Percentiles rank a stretch among this genome's conserved stretches.
These are phyloP conservation scores for Beauveria sp. DNA, from an alignment of 2,329 filamentous ascomycete species.

Conservation along the genomic window DNA sequence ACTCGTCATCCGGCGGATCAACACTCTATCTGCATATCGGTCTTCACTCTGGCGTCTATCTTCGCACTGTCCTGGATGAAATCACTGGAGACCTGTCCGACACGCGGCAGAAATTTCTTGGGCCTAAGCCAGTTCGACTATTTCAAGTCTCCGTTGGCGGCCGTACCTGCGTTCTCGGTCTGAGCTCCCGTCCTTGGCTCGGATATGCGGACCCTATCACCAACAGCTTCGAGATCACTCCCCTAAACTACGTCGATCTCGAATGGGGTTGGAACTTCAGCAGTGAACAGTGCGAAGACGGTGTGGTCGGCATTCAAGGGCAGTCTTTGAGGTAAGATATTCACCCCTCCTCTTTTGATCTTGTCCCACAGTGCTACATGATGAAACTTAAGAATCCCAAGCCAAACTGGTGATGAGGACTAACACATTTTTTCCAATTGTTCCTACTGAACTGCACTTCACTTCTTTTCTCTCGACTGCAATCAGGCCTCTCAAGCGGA, in stretches of 20 bases:
- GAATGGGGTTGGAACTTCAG: constrained; percentile 97
- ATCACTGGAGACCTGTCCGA: constrained; percentile 93
- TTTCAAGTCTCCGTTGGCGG: constrained; percentile 86
- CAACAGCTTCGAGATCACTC: constrained; percentile 84
- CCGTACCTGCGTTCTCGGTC: constrained; percentile 75
- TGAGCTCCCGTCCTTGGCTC: constrained; percentile 93
- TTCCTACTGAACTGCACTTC: constrained; percentile 76
- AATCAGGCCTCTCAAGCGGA: constrained; percentile 24
- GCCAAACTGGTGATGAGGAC: constrained; percentile 45
- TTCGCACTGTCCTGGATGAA: constrained; percentile 90
- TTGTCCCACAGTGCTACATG: constrained; percentile 34
- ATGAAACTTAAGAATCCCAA: constrained; percentile 57
- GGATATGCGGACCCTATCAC: constrained; percentile 86
- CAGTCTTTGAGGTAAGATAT: constrained; percentile 69
- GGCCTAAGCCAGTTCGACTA: constrained; percentile 80
- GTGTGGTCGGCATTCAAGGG: constrained; percentile 87
- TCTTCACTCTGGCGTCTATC: constrained; percentile 88
- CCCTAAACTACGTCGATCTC: constrained; percentile 77
- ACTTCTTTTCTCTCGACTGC: constrained; percentile 14
- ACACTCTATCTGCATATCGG: constrained; percentile 95
- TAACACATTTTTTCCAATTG: constrained; percentile 69
- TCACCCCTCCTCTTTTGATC: constrained; percentile 22
- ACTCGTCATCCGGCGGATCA: constrained; percentile 80
- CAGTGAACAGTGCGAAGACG: constrained; percentile 87
- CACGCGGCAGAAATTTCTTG: constrained; percentile 88